Percentiles rank a stretch among this genome's conserved stretches.
These are phyloP conservation scores for Lagerstroemia speciosa DNA, from an alignment of 345 rosid genomes.

Conservation along the genomic window DNA sequence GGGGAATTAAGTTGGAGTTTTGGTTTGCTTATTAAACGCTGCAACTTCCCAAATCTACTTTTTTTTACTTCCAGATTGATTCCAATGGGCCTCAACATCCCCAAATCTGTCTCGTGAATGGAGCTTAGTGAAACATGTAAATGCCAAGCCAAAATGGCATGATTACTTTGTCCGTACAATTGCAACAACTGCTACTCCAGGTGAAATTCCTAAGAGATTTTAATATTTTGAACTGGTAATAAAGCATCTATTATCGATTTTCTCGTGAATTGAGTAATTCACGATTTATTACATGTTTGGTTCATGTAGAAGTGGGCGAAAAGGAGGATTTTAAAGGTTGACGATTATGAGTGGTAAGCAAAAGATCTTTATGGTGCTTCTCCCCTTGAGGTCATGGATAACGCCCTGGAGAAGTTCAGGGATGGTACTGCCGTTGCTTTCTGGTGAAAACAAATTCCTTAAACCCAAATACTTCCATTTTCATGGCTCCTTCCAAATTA, in stretches of 20 bases:
- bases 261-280: too few relatives aligned
- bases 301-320: constrained; percentile 46
- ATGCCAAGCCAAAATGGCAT: constrained; percentile 45
- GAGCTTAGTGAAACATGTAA: constrained; percentile 35
- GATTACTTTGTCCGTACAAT: constrained; percentile 39
- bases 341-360: constrained; percentile 48
- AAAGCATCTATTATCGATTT: neutral
- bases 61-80: too few relatives aligned
- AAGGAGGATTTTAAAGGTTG: constrained; percentile 30
- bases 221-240: neutral
- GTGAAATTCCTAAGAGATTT: constrained; percentile 24
- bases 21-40: too few relatives aligned
- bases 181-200: constrained; percentile 49
- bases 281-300: neutral
- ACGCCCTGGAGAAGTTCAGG: constrained; percentile 73
- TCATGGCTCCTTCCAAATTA: neutral
- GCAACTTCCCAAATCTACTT: too few relatives aligned
- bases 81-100: too few relatives aligned
- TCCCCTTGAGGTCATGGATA: constrained; percentile 80
- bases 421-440: constrained; percentile 80
- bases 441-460: constrained; percentile 46
- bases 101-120: too few relatives aligned
- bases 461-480: neutral
- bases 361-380: constrained; percentile 56
- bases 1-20: too few relatives aligned